Conservation (phyloP, 805 yeast species). For the Debaryomyces tyrocola region DNA sequence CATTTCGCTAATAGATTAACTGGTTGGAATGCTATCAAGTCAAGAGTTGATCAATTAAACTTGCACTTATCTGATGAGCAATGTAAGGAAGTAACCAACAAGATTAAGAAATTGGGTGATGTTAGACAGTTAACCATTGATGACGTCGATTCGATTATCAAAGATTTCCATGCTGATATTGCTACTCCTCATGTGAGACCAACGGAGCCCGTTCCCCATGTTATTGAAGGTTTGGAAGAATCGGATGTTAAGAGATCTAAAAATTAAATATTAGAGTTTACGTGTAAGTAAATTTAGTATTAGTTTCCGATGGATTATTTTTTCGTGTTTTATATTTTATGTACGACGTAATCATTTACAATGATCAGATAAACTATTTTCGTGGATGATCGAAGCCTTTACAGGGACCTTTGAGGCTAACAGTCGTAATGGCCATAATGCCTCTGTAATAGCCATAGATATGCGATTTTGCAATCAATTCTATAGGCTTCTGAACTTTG, state of each 20-base stretch:
- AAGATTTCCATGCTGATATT: conserved; percentile 83
- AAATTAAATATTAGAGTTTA: background rate
- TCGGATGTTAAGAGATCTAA: conserved; percentile 10
- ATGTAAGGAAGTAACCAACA: conserved; percentile 90
- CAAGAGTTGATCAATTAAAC: conserved; percentile 96
- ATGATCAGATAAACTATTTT: background rate
- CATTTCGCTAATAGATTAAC: conserved; percentile 98
- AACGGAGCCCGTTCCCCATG: conserved; percentile 8
- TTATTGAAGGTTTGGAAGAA: conserved; percentile 9
- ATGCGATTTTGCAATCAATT: no score
- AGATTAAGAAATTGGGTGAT: conserved; percentile 93
- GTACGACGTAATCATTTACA: background rate
- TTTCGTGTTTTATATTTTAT: background rate
- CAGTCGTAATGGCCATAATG: no score
- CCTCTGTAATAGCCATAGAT: no score
- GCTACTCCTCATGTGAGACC: conserved; percentile 45
- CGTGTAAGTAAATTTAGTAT: background rate
- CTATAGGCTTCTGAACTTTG: no score
- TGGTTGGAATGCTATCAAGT: conserved; percentile 98
- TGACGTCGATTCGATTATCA: conserved; percentile 95
- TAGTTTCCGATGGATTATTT: background rate
- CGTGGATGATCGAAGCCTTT: background rate
- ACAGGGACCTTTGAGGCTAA: no score
- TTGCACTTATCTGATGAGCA: conserved; percentile 87
- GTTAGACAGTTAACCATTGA: conserved; percentile 92